These are phyloP conservation scores for Leishmania lainsoni DNA, from an alignment of 208 protist species.

Conservation along the genomic window DNA sequence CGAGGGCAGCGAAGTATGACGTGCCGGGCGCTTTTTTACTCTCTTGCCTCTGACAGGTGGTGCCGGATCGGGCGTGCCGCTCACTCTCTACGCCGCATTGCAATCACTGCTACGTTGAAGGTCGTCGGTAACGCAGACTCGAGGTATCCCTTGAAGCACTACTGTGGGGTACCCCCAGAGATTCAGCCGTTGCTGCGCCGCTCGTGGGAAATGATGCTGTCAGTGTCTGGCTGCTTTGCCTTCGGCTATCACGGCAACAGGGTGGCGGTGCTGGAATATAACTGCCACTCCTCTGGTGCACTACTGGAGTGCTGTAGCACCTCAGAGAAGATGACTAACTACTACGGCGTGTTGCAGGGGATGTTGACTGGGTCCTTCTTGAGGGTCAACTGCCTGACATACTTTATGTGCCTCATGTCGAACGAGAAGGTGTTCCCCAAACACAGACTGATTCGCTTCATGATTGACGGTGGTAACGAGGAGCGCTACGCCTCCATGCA, in stretches of 20 bases:
- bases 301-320: slow-evolving; percentile 84
- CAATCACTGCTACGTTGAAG: slow-evolving; percentile 63
- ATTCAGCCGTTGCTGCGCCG: slow-evolving; percentile 63
- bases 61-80: slow-evolving; percentile 60
- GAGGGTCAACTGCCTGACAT: slow-evolving; percentile 48
- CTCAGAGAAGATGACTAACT: slow-evolving; percentile 80
- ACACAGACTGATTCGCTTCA: slow-evolving; percentile 75
- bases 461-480: slow-evolving; percentile 87
- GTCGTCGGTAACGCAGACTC: slow-evolving; percentile 60
- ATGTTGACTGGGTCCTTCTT: slow-evolving; percentile 77
- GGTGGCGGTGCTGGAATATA: slow-evolving; percentile 82
- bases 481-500: slow-evolving; percentile 82
- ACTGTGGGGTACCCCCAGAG: slow-evolving; percentile 73
- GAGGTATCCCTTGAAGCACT: slow-evolving; percentile 59
- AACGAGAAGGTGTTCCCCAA: slow-evolving; percentile 53
- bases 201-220: slow-evolving; percentile 57
- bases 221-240: slow-evolving; percentile 76
- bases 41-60: slow-evolving; percentile 83
- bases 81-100: slow-evolving; percentile 64
- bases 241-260: slow-evolving; percentile 78
- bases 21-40: slow-evolving; percentile 75
- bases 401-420: slow-evolving; percentile 47
- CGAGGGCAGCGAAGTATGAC: slow-evolving; percentile 37
- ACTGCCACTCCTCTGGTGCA: slow-evolving; percentile 76
- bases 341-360: slow-evolving; percentile 58